These are phyloP conservation scores for Umbelopsis sp. DNA, from an alignment of 192 early-diverging fungal genomes.

Conservation along the genomic window DNA sequence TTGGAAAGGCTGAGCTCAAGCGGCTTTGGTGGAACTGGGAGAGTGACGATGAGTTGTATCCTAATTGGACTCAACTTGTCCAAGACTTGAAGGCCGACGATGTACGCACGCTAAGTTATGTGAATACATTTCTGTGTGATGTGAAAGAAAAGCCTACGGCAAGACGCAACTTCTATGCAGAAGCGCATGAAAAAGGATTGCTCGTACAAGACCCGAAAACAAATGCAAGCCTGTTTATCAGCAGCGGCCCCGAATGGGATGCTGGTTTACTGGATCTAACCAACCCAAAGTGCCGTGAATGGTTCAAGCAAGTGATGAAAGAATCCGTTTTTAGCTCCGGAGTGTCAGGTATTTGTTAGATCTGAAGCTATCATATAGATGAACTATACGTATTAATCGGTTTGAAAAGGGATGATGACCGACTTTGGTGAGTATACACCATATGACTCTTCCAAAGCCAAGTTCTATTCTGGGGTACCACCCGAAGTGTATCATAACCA, in stretches of 20 bases:
- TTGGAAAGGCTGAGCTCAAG: constrained; percentile 21
- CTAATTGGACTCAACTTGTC: constrained; percentile 35
- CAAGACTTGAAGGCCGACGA: constrained; percentile 14
- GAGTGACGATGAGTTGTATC: constrained; percentile 36
- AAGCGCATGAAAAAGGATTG: constrained; percentile 33
- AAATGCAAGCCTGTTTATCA: constrained; percentile 20
- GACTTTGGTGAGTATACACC: constrained; percentile 47
- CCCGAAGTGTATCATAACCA: constrained; percentile 38
- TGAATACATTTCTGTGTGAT: constrained; percentile 43
- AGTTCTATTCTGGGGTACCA: constrained; percentile 25
- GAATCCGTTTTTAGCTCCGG: constrained; percentile 32
- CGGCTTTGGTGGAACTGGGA: constrained; percentile 50
- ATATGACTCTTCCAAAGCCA: constrained; percentile 5
- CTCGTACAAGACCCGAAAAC: constrained; percentile 24
- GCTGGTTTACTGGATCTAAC: constrained; percentile 44
- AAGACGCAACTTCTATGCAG: constrained; percentile 36
- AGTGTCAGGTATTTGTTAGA: constrained; percentile 29
- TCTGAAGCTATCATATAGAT: background rate
- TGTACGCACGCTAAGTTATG: constrained; percentile 33
- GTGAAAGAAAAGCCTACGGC: constrained; percentile 21
- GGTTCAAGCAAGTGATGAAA: constrained; percentile 44
- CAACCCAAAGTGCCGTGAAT: constrained; percentile 37
- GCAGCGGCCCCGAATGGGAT: constrained; percentile 27
- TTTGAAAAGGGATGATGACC: constrained; percentile 34
- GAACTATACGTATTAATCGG: background rate